phyloP scores from a whole-genome alignment of 345 rosid species.

The Citropsis articulata region DNA sequence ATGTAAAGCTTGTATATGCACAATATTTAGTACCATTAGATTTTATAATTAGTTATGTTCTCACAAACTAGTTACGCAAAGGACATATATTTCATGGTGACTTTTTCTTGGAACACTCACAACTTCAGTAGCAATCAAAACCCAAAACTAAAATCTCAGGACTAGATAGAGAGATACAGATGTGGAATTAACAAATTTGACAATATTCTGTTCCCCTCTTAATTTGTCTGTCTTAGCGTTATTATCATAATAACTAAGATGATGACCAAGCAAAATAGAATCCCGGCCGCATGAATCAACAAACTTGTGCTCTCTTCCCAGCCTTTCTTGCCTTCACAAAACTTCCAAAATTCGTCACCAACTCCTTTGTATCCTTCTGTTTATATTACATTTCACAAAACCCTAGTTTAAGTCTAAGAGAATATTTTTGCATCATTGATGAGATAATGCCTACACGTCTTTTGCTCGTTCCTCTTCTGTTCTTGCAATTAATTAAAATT shows the following conservation, averaged over 20 bases:
- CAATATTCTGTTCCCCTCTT: background rate
- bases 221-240: background rate
- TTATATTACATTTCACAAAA: background rate
- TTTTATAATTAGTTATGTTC: no score
- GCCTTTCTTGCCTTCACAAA: background rate
- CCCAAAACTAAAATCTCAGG: background rate
- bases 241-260: background rate
- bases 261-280: background rate
- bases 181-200: background rate
- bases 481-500: background rate
- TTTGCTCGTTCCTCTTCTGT: background rate
- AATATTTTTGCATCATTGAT: background rate
- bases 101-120: background rate
- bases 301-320: background rate
- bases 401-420: background rate
- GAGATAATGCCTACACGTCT: background rate
- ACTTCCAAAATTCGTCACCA: background rate
- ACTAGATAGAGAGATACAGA: background rate
- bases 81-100: no score
- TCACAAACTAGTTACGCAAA: no score
- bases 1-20: no score
- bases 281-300: background rate
- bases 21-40: no score
- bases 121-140: background rate
- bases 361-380: background rate